Base-by-base conservation (phyloP, 495 filamentous ascomycete genomes). In the Staphylotrichum longicolle region DNA sequence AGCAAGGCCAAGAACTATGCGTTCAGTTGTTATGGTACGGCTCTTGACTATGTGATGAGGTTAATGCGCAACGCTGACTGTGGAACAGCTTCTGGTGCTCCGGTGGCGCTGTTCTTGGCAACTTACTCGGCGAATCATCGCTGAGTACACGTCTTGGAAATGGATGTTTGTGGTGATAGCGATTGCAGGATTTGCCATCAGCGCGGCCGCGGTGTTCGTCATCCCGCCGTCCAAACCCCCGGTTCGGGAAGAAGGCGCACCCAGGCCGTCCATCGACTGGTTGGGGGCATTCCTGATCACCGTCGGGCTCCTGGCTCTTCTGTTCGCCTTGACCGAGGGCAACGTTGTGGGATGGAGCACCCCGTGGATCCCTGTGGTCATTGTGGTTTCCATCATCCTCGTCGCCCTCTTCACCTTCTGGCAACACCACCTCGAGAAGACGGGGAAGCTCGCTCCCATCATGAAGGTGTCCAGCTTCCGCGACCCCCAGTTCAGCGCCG, bases 101-200 rank as follows among this genome's bases (percentile, higher is more conserved):
- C 60, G 63, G 76, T 85, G 11, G 83, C 3, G 74, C 72, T n/a
- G 74, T 85, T 2, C 78, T 83, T 48, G 84, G 84, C 3, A 86
- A 83, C 61, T 50, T 86, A 0, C 63, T 83, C 53, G 68, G 76
- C 15, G 85, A 5, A 66, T 85, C 34, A 75, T 88, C 41, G 78
- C 78, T 2, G 65, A 83, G 50, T 86, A 82, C 60, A 68, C 78
- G 7, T 77, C 72, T 30, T 88, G 85, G 85, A 79, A 80, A 69
- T 85, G 83, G 79, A 81, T 87, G 0, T 90, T 89, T 60, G 89
- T 84, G 74, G 75, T 84, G 5, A 77, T 88, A 4, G 82, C 86
- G 27, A 82, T 89, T 44, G 75, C 89, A 12, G 88, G 85, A 46
- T 75, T 82, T 15, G 74, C 81, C 15, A 78, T 88, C 61, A 84